A percentile compares a stretch with the other conserved stretches of the same genome.
These are phyloP conservation scores for Pestalotiopsis sp. DNA, from an alignment of 2,329 filamentous ascomycete species.

Conservation along the genomic window DNA sequence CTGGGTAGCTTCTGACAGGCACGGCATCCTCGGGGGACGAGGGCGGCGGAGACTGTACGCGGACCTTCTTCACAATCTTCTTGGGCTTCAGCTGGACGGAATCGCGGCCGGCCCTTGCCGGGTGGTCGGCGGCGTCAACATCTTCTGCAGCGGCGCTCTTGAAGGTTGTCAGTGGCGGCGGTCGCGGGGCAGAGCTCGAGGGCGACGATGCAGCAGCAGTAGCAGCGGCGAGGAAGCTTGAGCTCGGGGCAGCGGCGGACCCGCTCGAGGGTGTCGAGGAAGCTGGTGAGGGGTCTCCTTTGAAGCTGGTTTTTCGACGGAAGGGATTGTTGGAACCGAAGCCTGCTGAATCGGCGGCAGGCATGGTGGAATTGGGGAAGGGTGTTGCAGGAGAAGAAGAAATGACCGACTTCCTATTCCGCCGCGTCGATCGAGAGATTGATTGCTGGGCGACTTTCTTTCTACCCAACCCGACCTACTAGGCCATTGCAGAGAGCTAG, in stretches of 20 bases:
- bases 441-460: background rate
- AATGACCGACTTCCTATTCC: background rate
- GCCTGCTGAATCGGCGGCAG: slow-evolving; percentile 30
- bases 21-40: slow-evolving; percentile 55
- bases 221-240: slow-evolving; percentile 17
- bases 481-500: background rate
- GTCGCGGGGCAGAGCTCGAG: slow-evolving; percentile 15
- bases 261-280: slow-evolving; percentile 16
- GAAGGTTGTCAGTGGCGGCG: slow-evolving; percentile 31
- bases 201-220: slow-evolving; percentile 12
- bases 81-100: slow-evolving; percentile 28
- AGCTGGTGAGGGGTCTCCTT: slow-evolving; percentile 17
- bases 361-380: slow-evolving; percentile 29
- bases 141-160: slow-evolving; percentile 29
- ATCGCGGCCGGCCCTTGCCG: slow-evolving; percentile 29
- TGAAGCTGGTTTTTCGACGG: slow-evolving; percentile 40
- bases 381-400: background rate
- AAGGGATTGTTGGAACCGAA: slow-evolving; percentile 53
- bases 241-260: slow-evolving; percentile 12
- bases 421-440: background rate
- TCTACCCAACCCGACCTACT: background rate
- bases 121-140: slow-evolving; percentile 26
- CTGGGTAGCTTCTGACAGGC: slow-evolving; percentile 25
- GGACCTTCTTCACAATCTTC: slow-evolving; percentile 67
- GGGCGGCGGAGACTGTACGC: slow-evolving; percentile 64